Evolutionary conservation across 805 yeast species (phyloP).

Genomic region (Kazachstania viticola): DNA sequence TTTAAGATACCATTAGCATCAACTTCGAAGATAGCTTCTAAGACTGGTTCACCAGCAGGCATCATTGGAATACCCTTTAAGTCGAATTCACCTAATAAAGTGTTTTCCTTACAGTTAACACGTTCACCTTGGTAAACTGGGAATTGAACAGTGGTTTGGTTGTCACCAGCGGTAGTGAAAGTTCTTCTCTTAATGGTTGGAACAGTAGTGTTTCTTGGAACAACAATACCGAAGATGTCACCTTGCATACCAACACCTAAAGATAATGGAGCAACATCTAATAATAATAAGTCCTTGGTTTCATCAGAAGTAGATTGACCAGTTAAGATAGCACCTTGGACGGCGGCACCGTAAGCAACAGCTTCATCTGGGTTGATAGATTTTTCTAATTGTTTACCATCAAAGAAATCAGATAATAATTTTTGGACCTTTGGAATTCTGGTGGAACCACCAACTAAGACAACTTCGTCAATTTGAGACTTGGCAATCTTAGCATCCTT

Average conservation of each 20-base stretch:
- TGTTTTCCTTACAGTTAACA: constrained; percentile 95
- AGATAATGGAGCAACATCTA: constrained; percentile 54
- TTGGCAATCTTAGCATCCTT: neutral
- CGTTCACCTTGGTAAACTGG: constrained; percentile 99
- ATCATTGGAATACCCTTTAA: constrained; percentile 95
- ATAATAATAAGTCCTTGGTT: neutral
- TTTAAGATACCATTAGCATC: constrained; percentile 99
- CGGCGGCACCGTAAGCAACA: neutral
- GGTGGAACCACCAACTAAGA: neutral
- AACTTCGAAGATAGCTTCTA: constrained; percentile 94
- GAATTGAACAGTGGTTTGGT: constrained; percentile 96
- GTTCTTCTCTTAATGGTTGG: constrained; percentile 98
- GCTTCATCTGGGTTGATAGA: neutral
- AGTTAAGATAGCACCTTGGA: neutral
- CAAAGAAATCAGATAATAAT: neutral
- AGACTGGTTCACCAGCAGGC: constrained; percentile 49
- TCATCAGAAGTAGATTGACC: neutral
- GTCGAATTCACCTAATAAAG: constrained; percentile 96
- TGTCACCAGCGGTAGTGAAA: constrained; percentile 96
- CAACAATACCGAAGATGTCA: constrained; percentile 96
- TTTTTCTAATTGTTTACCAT: neutral
- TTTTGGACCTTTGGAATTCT: neutral
- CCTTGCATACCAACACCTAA: constrained; percentile 99
- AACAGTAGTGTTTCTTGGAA: constrained; percentile 98
- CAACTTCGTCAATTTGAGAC: neutral